Conservation (phyloP, 106 monocot genomes). For the Allium fistulosum region DNA sequence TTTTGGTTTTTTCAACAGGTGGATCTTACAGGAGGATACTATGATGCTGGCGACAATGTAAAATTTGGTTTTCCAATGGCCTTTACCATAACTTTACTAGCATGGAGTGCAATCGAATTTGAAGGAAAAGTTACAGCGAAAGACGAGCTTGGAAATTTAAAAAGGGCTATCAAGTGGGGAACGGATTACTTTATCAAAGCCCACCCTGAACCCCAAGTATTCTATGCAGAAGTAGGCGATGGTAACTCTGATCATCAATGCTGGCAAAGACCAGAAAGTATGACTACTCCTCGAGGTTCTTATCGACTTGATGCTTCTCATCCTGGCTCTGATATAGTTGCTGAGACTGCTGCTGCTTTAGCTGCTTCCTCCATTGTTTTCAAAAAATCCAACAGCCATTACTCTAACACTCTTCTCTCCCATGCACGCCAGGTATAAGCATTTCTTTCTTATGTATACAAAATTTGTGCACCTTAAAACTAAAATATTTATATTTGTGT, state of each 20-base stretch:
- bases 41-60: constrained; percentile 79
- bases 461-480: too few relatives aligned
- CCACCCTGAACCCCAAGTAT: constrained; percentile 19
- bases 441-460: not conserved
- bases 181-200: constrained; percentile 63
- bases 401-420: constrained; percentile 23
- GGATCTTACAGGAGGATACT: constrained; percentile 78
- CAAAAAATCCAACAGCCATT: constrained; percentile 5
- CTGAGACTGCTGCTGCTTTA: constrained; percentile 55
- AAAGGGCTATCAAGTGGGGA: constrained; percentile 56
- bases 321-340: constrained; percentile 58
- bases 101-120: constrained; percentile 62
- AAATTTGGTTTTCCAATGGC: constrained; percentile 85
- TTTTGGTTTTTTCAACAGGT: constrained; percentile 19
- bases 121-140: constrained; percentile 2
- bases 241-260: constrained; percentile 72
- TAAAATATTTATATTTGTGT: not conserved
- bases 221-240: constrained; percentile 71
- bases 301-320: constrained; percentile 22
- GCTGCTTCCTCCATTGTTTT: constrained; percentile 59
- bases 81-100: constrained; percentile 54
- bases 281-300: constrained; percentile 50
- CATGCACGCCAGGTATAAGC: constrained; percentile 37
- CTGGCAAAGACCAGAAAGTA: constrained; percentile 78
- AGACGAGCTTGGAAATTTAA: constrained; percentile 40